A percentile compares a stretch with the other conserved stretches of the same genome.
Conservation (phyloP, 2,329 filamentous ascomycete genomes). For the Colletotrichum trifolii region DNA sequence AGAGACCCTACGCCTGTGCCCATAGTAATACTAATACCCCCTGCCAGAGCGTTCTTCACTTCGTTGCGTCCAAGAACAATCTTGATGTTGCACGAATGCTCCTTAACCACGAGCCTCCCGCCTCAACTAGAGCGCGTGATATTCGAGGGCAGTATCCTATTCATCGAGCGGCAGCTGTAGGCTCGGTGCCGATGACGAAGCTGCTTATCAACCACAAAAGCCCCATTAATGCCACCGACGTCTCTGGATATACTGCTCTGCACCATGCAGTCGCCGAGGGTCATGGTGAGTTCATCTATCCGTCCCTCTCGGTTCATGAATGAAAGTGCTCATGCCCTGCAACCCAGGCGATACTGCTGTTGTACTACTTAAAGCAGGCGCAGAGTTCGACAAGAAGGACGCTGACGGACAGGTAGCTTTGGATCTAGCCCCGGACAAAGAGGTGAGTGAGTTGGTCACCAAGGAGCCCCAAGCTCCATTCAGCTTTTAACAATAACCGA, state of each 20-base stretch:
- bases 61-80: constrained; percentile 90
- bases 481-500: neutral
- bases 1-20: neutral
- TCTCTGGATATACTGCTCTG: constrained; percentile 85
- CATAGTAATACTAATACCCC: neutral
- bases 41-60: constrained; percentile 84
- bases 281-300: constrained; percentile 60
- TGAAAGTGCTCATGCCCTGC: neutral
- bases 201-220: constrained; percentile 81
- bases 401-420: constrained; percentile 76
- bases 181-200: constrained; percentile 87
- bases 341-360: constrained; percentile 80
- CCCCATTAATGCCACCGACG: constrained; percentile 85
- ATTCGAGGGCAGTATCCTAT: constrained; percentile 89
- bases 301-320: neutral
- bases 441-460: constrained; percentile 62
- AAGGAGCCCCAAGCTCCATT: neutral
- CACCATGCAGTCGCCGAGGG: constrained; percentile 88
- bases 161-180: constrained; percentile 90
- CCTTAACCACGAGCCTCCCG: constrained; percentile 75
- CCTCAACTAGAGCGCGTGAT: constrained; percentile 84
- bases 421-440: constrained; percentile 86
- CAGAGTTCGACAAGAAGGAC: constrained; percentile 83
- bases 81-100: constrained; percentile 83
- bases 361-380: constrained; percentile 83